A percentile compares a stretch with the other conserved stretches of the same genome.
Evolutionary conservation across 2,329 filamentous ascomycete genomes (phyloP).

Genomic region (Elsinoe perseae): DNA sequence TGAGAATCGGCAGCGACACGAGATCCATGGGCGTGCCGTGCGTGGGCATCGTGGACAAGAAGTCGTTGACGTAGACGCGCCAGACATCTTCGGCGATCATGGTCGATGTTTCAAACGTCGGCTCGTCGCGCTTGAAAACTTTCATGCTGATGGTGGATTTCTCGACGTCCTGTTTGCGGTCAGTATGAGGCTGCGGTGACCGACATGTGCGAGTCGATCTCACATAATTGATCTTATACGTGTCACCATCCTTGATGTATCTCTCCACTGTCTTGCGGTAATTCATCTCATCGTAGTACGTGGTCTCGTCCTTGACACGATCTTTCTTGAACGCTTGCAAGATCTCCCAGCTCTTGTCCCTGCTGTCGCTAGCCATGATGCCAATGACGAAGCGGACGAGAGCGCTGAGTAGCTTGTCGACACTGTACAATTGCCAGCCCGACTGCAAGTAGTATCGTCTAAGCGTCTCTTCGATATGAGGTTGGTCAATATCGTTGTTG

Average conservation of each 20-base stretch:
- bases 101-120: slow-evolving; percentile 65
- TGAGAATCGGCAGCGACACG: slow-evolving; percentile 35
- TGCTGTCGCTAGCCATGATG: slow-evolving; percentile 78
- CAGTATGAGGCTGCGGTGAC: slow-evolving; percentile 20
- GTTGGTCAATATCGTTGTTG: slow-evolving; percentile 66
- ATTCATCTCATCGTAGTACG: slow-evolving; percentile 80
- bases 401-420: slow-evolving; percentile 78
- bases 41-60: slow-evolving; percentile 79
- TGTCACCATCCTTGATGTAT: slow-evolving; percentile 82
- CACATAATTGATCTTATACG: slow-evolving; percentile 87
- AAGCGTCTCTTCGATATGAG: slow-evolving; percentile 79
- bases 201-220: slow-evolving; percentile 35
- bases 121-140: slow-evolving; percentile 81
- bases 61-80: slow-evolving; percentile 94
- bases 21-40: slow-evolving; percentile 31
- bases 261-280: slow-evolving; percentile 89
- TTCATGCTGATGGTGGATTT: slow-evolving; percentile 64
- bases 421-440: slow-evolving; percentile 88
- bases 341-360: slow-evolving; percentile 90
- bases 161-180: slow-evolving; percentile 52
- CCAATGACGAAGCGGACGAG: slow-evolving; percentile 71
- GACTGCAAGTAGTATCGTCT: slow-evolving; percentile 84
- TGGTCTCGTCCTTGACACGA: slow-evolving; percentile 74
- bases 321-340: slow-evolving; percentile 78
- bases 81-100: slow-evolving; percentile 58